Conservation (phyloP, 2,329 filamentous ascomycete species). For the Neopestalotiopsis sp. region DNA sequence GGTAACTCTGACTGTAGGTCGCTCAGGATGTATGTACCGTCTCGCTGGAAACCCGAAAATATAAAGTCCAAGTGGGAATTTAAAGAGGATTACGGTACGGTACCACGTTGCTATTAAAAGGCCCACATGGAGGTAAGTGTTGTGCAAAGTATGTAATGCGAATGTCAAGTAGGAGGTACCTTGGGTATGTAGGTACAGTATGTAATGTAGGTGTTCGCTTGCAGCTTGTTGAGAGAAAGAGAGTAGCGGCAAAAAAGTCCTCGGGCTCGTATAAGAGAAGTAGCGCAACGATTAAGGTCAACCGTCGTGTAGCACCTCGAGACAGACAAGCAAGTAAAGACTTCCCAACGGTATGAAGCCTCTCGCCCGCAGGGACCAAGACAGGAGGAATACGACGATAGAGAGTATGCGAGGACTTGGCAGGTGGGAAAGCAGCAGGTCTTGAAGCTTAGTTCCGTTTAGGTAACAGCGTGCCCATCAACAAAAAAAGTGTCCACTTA, state of each 20-base stretch:
- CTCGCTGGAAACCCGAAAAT: background rate
- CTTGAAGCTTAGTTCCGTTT: background rate
- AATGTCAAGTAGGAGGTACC: slow-evolving; percentile 11
- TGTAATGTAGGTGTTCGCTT: slow-evolving; percentile 8
- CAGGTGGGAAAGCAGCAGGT: slow-evolving; percentile 1
- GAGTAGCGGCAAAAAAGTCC: background rate
- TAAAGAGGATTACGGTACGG: background rate
- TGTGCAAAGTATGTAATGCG: slow-evolving; percentile 6
- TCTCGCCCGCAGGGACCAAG: background rate
- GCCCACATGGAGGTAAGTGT: slow-evolving; percentile 16
- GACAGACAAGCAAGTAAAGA: background rate
- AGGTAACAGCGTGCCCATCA: background rate
- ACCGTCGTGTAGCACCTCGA: slow-evolving; percentile 1
- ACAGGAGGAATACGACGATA: background rate
- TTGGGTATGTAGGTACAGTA: background rate
- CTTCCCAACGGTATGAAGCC: background rate
- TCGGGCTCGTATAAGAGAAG: slow-evolving; percentile 3
- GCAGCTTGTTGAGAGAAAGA: slow-evolving; percentile 4
- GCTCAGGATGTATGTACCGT: background rate
- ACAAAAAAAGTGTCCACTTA: background rate
- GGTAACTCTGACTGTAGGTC: background rate
- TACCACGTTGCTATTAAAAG: background rate
- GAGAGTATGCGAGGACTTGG: background rate
- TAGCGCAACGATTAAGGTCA: slow-evolving; percentile 22
- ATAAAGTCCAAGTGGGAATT: background rate